phyloP scores from a whole-genome alignment of 108 stramenopile genomes.

The Cyclotella choctawhatcheeana region DNA sequence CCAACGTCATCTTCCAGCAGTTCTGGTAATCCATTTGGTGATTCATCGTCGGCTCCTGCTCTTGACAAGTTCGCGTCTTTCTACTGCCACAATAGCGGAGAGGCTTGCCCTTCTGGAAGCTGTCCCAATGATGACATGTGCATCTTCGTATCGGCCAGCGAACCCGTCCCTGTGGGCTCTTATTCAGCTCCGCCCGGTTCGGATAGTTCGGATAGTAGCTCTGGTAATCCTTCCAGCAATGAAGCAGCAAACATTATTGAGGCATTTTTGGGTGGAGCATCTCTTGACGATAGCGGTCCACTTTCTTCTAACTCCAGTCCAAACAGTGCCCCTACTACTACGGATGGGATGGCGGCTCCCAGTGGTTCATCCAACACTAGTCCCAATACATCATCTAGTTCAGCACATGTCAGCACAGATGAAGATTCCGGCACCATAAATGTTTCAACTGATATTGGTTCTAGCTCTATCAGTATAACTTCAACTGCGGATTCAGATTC shows the following conservation, averaged over 20 bases:
- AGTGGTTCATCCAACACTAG: conserved; percentile 1
- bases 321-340: not conserved
- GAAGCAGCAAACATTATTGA: conserved; percentile 18
- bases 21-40: not conserved
- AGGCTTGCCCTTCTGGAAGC: conserved; percentile 29
- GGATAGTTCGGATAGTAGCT: not conserved
- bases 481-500: too few relatives aligned
- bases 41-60: conserved; percentile 3
- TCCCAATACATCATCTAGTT: not conserved
- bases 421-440: not conserved
- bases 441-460: not conserved
- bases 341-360: not conserved
- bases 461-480: too few relatives aligned
- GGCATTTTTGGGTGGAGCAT: conserved; percentile 17
- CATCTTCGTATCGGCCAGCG: conserved; percentile 23
- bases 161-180: conserved; percentile 25
- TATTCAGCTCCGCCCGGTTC: conserved; percentile 8
- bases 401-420: not conserved
- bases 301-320: not conserved
- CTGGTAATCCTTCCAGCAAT: not conserved
- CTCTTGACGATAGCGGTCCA: not conserved
- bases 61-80: conserved; percentile 27
- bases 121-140: conserved; percentile 26
- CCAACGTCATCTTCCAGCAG: not conserved
- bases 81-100: conserved; percentile 31